Conservation (phyloP, 768 basidiomycete species). For the Gautieria morchelliformis region DNA sequence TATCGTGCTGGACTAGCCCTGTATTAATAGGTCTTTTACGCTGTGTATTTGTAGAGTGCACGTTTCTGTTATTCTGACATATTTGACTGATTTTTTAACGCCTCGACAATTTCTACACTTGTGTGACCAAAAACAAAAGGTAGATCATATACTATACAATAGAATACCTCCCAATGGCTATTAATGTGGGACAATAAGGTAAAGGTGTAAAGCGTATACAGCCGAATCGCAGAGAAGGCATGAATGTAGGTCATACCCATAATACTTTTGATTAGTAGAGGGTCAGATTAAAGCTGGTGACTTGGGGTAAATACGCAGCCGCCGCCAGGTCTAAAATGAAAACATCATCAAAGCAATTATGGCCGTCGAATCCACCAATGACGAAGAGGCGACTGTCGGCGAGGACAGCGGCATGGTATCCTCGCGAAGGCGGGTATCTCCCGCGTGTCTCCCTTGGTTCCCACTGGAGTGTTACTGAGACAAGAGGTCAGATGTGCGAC, state of each 20-base stretch:
- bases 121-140: no score
- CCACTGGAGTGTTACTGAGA: conserved; percentile 71
- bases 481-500: background rate
- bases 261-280: background rate
- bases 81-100: no score
- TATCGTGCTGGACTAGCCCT: background rate
- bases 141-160: no score
- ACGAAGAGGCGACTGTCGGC: conserved; percentile 81
- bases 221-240: background rate
- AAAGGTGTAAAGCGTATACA: background rate
- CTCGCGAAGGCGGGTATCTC: conserved; percentile 60
- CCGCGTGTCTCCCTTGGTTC: conserved; percentile 65
- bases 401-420: conserved; percentile 76
- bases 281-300: conserved; percentile 47
- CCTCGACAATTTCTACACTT: no score
- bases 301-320: conserved; percentile 83
- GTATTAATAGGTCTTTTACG: background rate
- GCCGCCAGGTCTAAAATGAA: conserved; percentile 80
- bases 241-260: background rate
- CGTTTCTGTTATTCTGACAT: no score
- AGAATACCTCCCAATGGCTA: no score
- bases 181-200: no score
- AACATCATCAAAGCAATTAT: conserved; percentile 68
- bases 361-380: conserved; percentile 66
- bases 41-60: background rate